phyloP scores from a whole-genome alignment of 139 green algal genomes.

The Chara braunii region DNA sequence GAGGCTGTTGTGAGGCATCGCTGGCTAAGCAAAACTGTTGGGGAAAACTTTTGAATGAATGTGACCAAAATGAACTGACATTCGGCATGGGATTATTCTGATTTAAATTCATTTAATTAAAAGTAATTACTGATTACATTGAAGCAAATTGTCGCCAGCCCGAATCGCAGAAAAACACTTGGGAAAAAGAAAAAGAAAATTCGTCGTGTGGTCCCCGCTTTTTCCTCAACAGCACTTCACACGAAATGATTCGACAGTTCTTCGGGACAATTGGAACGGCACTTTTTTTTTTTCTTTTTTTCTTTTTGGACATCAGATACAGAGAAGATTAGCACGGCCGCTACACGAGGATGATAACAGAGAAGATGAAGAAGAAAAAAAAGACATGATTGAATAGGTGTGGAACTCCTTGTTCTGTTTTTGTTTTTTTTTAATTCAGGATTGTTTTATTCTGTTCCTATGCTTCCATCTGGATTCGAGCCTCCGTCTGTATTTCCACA shows the following conservation, averaged over 20 bases:
- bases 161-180: neutral
- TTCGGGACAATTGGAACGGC: neutral
- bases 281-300: neutral
- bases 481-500: too few relatives aligned
- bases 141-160: neutral
- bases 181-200: constrained; percentile 4
- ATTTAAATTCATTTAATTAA: too few relatives aligned
- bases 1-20: neutral
- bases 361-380: too few relatives aligned
- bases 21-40: neutral
- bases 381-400: too few relatives aligned
- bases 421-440: too few relatives aligned
- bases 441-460: too few relatives aligned
- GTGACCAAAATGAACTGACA: neutral
- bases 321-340: too few relatives aligned
- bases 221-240: neutral
- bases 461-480: too few relatives aligned
- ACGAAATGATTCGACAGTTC: neutral
- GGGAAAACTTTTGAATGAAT: neutral
- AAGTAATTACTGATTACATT: neutral
- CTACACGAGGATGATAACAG: too few relatives aligned
- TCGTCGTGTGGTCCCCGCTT: neutral
- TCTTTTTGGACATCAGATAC: neutral
- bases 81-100: too few relatives aligned
- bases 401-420: too few relatives aligned